These are phyloP conservation scores for Hypoxylon sp. DNA, from an alignment of 2,329 filamentous ascomycete genomes.

Conservation along the genomic window DNA sequence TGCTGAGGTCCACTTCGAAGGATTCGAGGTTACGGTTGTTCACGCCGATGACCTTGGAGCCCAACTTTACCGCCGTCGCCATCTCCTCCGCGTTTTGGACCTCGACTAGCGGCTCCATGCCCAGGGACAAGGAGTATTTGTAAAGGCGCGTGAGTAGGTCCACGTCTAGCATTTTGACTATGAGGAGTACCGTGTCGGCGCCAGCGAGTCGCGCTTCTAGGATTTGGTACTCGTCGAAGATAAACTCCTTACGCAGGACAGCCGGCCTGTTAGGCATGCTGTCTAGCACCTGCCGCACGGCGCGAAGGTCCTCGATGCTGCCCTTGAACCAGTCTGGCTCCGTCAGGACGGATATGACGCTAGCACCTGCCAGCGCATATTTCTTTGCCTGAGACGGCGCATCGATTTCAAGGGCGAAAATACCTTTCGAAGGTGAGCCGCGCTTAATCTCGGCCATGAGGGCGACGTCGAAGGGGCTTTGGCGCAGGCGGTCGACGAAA, in stretches of 20 bases:
- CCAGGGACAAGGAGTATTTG: constrained; percentile 87
- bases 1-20: constrained; percentile 96
- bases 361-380: constrained; percentile 94
- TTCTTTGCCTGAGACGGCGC: constrained; percentile 90
- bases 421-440: constrained; percentile 94
- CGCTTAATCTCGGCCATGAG: constrained; percentile 98
- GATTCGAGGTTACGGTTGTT: constrained; percentile 98
- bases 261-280: constrained; percentile 94
- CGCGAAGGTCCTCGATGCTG: constrained; percentile 90
- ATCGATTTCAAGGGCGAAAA: constrained; percentile 88
- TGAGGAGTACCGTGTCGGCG: constrained; percentile 93
- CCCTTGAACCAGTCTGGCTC: constrained; percentile 99
- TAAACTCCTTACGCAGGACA: constrained; percentile 93
- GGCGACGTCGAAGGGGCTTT: constrained; percentile 88
- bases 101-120: constrained; percentile 98
- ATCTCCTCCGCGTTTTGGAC: constrained; percentile 97
- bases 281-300: constrained; percentile 88
- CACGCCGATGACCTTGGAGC: constrained; percentile 92
- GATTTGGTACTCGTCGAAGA: constrained; percentile 99
- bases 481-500: constrained; percentile 81
- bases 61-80: constrained; percentile 85
- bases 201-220: constrained; percentile 92
- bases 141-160: constrained; percentile 82
- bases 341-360: constrained; percentile 97
- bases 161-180: constrained; percentile 95